These are phyloP conservation scores for Trichoderma sp. DNA, from an alignment of 2,329 filamentous ascomycete species.

Conservation along the genomic window DNA sequence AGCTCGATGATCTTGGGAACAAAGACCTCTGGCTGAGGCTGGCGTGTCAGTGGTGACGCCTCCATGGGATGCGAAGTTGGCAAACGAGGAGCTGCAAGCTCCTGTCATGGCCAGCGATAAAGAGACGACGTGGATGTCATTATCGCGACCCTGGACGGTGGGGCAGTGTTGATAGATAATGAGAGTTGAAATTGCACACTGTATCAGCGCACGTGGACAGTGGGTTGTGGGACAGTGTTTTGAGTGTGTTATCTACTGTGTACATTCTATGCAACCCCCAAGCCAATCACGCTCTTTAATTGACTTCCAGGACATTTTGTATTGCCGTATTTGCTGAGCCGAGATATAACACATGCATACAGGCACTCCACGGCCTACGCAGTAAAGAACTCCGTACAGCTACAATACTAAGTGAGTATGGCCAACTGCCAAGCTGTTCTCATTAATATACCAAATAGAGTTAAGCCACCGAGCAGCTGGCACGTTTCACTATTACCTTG, in stretches of 20 bases:
- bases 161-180: neutral
- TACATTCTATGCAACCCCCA: neutral
- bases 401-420: neutral
- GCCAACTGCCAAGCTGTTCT: too few relatives aligned
- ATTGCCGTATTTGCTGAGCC: neutral
- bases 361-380: neutral
- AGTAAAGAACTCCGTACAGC: neutral
- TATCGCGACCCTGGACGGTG: constrained; percentile 11
- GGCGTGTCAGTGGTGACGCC: constrained; percentile 87
- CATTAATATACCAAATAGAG: neutral
- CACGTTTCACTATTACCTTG: neutral
- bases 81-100: constrained; percentile 8
- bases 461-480: neutral
- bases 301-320: neutral
- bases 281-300: constrained; percentile 1
- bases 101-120: constrained; percentile 12
- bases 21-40: constrained; percentile 84
- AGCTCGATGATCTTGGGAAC: constrained; percentile 91
- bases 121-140: constrained; percentile 17
- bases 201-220: neutral
- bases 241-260: neutral
- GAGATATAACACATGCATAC: neutral
- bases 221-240: neutral
- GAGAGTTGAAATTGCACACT: neutral
- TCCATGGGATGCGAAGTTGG: constrained; percentile 57